Evolutionary conservation across 192 early-diverging fungal species (phyloP), one percentile per base, ranked within the genome.

Genomic region (Mortierella alpina): DNA sequence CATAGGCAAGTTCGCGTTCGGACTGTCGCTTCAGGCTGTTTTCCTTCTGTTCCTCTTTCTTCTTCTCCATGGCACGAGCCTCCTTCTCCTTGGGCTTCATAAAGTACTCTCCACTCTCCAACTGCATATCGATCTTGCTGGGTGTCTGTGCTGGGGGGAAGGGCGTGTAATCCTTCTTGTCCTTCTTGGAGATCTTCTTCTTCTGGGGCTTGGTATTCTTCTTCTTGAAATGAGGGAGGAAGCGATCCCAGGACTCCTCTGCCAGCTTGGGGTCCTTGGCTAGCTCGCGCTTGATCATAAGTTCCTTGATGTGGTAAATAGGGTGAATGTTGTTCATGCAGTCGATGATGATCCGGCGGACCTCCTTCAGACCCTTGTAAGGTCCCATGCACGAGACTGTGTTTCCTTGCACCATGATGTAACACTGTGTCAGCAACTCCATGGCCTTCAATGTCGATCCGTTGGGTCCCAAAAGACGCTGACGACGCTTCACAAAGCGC

Each of bases 261-360:
- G 92, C 93, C 68, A 99, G 84, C 63, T 97, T 97, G 0, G 94
- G 93, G 84, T 99, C 98, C 80, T 98, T 98, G 15, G 97, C 95
- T 55, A 99, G 82, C 83, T 99, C 98, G 54, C 96, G 91, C 71
- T 97, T 96, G 68, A 99, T 98, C 98, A 99, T 99, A 49, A 99
- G 82, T 82, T 97, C 96, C 92, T 97, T 97, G 83, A 99, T 99
- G 64, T 99, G 95, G 85, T 99, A 98, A 72, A 99, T 97, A 42
- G 98, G 98, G 83, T 99, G 98, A 50, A 98, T 85, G 85, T 99
- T 99, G 75, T 97, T 97, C 91, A 99, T 95, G 75, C 98, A 99
- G 85, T 99, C 98, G 59, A 96, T 84, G 5, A 99, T 93, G 53
- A 99, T 96, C 49, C 93, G 85, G 23, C 96, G 90, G 23, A 96